Conservation (phyloP, 345 rosid genomes). For the Melaleuca quinquenervia region DNA sequence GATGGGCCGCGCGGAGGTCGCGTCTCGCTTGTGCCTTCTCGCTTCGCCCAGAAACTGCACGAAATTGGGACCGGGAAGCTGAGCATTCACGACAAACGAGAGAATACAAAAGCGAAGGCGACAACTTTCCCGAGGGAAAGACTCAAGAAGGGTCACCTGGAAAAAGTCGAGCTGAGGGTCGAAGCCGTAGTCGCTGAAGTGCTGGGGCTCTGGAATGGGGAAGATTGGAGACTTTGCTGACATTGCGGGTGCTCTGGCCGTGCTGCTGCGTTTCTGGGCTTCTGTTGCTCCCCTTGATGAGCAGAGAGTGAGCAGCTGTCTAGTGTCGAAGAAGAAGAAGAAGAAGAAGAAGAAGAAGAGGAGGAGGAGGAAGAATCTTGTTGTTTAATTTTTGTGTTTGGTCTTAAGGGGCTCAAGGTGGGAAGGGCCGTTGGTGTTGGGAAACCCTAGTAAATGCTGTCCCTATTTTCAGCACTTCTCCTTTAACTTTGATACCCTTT, state of each 20-base stretch:
- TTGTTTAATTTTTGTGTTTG: not conserved
- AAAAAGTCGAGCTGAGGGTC: constrained; percentile 70
- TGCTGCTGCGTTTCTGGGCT: not conserved
- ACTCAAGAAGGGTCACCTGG: constrained; percentile 35
- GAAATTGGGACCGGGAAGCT: not conserved
- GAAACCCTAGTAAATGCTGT: constrained; percentile 8
- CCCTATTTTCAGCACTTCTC: not conserved
- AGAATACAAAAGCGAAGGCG: not conserved
- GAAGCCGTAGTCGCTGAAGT: constrained; percentile 84
- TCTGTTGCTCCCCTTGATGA: not conserved
- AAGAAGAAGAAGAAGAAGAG: not conserved
- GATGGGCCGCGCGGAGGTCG: constrained; percentile 11
- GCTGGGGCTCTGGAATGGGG: constrained; percentile 57
- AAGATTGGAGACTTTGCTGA: constrained; percentile 55
- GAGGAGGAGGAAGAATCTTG: not conserved
- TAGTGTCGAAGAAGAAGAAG: not conserved
- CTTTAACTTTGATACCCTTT: not conserved
- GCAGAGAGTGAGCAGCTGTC: not conserved
- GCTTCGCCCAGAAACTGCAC: constrained; percentile 71
- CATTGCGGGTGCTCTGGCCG: constrained; percentile 11
- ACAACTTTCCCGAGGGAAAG: too few relatives aligned
- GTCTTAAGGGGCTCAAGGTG: constrained; percentile 19
- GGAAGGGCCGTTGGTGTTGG: constrained; percentile 10
- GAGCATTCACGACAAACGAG: not conserved
- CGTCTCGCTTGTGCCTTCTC: constrained; percentile 52